phyloP scores from a whole-genome alignment of 768 basidiomycete genomes.

The Termitomyces bulborhizus region DNA sequence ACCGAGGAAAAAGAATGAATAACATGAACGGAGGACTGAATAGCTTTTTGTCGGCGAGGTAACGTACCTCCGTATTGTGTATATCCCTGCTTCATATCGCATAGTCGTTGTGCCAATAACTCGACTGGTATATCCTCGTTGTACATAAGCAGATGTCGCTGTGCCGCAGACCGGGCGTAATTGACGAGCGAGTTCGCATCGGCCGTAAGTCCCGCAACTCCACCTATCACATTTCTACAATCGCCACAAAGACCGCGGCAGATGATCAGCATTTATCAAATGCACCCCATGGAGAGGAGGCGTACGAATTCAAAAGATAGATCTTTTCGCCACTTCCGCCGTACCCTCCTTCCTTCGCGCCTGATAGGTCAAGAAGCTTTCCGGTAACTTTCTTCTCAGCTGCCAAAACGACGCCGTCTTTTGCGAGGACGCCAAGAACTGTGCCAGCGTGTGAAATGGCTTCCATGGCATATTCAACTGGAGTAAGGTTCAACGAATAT shows the following conservation, averaged over 20 bases:
- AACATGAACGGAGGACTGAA: not conserved
- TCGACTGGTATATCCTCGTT: slow-evolving; percentile 99
- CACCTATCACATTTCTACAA: slow-evolving; percentile 86
- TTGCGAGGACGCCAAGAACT: slow-evolving; percentile 87
- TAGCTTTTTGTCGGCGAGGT: not conserved
- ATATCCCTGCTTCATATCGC: slow-evolving; percentile 98
- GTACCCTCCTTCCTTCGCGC: slow-evolving; percentile 80
- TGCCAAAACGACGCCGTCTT: slow-evolving; percentile 86
- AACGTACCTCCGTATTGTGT: slow-evolving; percentile 88
- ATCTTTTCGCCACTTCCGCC: slow-evolving; percentile 99
- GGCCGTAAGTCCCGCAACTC: slow-evolving; percentile 93
- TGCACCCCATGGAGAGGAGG: slow-evolving; percentile 11
- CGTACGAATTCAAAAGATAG: slow-evolving; percentile 87
- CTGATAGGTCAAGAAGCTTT: slow-evolving; percentile 89
- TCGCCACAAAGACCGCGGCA: not conserved
- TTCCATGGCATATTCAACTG: slow-evolving; percentile 99
- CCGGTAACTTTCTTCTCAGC: slow-evolving; percentile 99
- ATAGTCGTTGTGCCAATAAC: slow-evolving; percentile 86
- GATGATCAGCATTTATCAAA: not conserved
- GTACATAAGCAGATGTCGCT: slow-evolving; percentile 82
- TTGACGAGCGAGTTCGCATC: slow-evolving; percentile 98
- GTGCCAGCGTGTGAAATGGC: slow-evolving; percentile 95
- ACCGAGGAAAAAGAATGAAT: not conserved
- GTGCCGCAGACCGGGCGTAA: slow-evolving; percentile 86
- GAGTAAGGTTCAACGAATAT: slow-evolving; percentile 19